Evolutionary conservation across 768 basidiomycete genomes (phyloP), one percentile per base, ranked within the genome.

Genomic region (Lepiota brunneoincarnata): DNA sequence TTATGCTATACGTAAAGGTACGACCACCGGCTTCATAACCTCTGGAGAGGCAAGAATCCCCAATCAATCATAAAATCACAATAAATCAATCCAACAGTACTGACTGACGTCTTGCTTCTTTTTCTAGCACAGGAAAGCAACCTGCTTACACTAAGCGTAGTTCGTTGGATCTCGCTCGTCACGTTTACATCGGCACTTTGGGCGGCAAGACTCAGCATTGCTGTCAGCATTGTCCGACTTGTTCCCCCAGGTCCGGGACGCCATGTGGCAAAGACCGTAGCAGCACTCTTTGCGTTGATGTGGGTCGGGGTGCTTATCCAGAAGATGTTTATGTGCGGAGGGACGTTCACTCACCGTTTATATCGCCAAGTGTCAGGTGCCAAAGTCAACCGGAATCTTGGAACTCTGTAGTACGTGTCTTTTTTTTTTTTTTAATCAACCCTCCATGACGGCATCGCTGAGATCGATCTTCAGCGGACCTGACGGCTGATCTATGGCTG

Each of bases 401-500:
- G 54, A 51, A 15, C 36, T 59, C 2, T 48, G 41, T 43, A 49
- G 58, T 59, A 43, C 11, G 56, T 36, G 23, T 18, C 17, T 41
- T n/a, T 41, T 28, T 12, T 24, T 3, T 52, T 40, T 17, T 34
- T 40, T 11, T 59, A 38, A 18, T 40, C 41, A 4, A 48, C 17
- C 15, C 28, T 21, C 11, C 5, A 34, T n/a, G 2, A 43, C n/a
- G 24, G 44, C n/a, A 38, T 24, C 35, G 12, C 23, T 18, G 37
- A 42, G 12, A 39, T n/a, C 24, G 36, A 28, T 3, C 35, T 40
- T 21, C 10, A 67, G 66, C 56, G 15, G 61, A 66, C 44, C 15
- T 65, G 2, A 17, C 57, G 4, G 64, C 53, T 14, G 66, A 69
- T 45, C 24, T 56, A 4, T 65, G 63, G 59, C 59, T 69, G 17